Percentiles rank a stretch among this genome's conserved stretches.
Conservation (phyloP, 75 land plant genomes). For the Larix kaempferi region DNA sequence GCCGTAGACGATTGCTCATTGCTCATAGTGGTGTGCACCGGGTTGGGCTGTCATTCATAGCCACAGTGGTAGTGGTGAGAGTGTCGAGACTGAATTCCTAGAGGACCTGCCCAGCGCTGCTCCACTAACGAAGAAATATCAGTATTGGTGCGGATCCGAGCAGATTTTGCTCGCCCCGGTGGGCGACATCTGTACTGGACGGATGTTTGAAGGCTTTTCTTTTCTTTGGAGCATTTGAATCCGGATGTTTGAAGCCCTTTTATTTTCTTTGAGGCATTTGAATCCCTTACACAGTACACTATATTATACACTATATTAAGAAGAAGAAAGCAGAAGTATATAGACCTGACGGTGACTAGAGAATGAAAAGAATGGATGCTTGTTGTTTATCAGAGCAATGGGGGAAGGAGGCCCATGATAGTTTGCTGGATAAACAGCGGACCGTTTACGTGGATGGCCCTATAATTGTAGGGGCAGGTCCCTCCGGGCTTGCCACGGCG, state of each 20-base stretch:
- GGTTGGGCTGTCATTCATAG: constrained; percentile 7
- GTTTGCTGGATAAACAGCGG: background rate
- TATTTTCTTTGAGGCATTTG: background rate
- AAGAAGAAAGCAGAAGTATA: no score
- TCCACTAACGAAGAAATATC: background rate
- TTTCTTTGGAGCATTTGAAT: no score
- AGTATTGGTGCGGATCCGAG: background rate
- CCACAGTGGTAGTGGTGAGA: constrained; percentile 2
- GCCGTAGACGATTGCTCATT: background rate
- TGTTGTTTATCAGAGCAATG: background rate
- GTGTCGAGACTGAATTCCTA: background rate
- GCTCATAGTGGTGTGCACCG: background rate
- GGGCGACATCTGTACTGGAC: constrained; percentile 4
- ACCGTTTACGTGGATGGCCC: constrained; percentile 30
- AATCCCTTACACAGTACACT: no score
- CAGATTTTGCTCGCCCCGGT: constrained; percentile 3
- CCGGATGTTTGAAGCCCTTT: background rate
- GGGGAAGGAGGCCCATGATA: background rate
- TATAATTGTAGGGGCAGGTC: constrained; percentile 78
- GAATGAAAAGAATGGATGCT: background rate
- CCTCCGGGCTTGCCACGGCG: constrained; percentile 74
- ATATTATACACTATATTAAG: no score
- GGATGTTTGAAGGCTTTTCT: background rate
- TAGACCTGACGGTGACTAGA: no score
- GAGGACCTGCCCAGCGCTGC: background rate